Evolutionary conservation across 2,329 filamentous ascomycete species (phyloP), one percentile per base, ranked within the genome.

Genomic region (Neofusicoccum ribis): DNA sequence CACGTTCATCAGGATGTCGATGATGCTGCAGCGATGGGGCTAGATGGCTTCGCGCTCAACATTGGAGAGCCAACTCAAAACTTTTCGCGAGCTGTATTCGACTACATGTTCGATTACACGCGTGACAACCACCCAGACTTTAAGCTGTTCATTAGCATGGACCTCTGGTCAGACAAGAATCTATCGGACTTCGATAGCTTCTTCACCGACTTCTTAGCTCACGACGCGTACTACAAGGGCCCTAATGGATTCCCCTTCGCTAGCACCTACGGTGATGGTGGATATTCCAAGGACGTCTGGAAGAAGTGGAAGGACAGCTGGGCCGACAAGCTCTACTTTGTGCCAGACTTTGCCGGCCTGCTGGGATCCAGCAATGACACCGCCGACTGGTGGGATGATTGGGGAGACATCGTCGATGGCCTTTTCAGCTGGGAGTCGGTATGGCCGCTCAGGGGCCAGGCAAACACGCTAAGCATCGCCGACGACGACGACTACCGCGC

Each of bases 341-440:
- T 78, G 12, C 77, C 77, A 8, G 74, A 76, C 52, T 70, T 71
- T 15, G 69, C 61, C 31, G 59, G 61, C 1, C 67, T 72, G 36
- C 54, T 64, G 5, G 72, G 70, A 51, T 78, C 78, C 65, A 20
- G 14, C 5, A 77, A 78, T 61, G 69, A 66, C 44, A 65, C 72
- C 59, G 68, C 72, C 14, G 49, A 67, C 1, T 76, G 72, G 67
- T 73, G 73, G 66, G 56, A 70, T 20, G 69, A 69, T 17, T 79
- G 76, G 74, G 70, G 69, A 20, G 68, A 67, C 63, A 68, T 72
- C 3, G 60, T 78, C 27, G 76, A 79, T 63, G 76, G 77, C 9
- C 68, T 78, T 3, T 78, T 78, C 64, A 76, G 70, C 68, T 79
- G 77, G 77, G 77, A 79, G 68, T 71, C 74, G 1, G 69, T 73